These are phyloP conservation scores for Diaporthe vexans DNA, from an alignment of 2,329 filamentous ascomycete genomes.

Conservation along the genomic window DNA sequence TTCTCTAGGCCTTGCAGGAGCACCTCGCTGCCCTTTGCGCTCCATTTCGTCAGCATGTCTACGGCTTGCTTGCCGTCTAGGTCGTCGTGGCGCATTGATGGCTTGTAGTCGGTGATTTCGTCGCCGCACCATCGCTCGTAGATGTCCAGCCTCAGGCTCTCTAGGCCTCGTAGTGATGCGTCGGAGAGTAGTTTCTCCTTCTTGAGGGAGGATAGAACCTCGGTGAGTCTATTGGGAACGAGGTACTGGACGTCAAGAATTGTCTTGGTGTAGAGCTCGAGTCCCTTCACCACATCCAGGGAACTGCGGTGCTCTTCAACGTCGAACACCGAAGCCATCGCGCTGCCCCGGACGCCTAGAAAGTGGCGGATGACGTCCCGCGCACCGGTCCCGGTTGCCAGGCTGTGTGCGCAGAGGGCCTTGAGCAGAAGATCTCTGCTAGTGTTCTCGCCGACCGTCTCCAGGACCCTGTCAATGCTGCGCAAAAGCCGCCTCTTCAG, in stretches of 20 bases:
- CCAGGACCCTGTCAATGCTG: conserved; percentile 78
- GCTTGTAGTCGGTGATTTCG: conserved; percentile 87
- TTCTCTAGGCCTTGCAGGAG: conserved; percentile 74
- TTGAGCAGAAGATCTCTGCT: conserved; percentile 73
- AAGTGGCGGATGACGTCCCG: conserved; percentile 86
- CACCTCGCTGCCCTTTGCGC: conserved; percentile 69
- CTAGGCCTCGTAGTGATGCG: conserved; percentile 72
- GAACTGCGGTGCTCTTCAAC: conserved; percentile 56
- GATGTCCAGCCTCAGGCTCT: conserved; percentile 82
- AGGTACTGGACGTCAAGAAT: conserved; percentile 82
- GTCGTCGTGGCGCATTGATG: conserved; percentile 88
- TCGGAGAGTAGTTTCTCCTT: conserved; percentile 80
- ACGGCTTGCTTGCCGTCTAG: conserved; percentile 72
- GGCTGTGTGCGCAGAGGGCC: conserved; percentile 84
- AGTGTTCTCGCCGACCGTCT: conserved; percentile 68
- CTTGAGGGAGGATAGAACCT: conserved; percentile 78
- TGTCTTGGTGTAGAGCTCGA: conserved; percentile 83
- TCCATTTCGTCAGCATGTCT: conserved; percentile 75
- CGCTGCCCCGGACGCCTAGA: conserved; percentile 78
- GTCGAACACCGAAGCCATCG: conserved; percentile 75
- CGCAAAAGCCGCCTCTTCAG: conserved; percentile 75
- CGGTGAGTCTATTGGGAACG: conserved; percentile 79
- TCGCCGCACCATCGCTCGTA: conserved; percentile 85
- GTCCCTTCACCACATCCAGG: conserved; percentile 71
- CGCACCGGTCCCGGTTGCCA: conserved; percentile 84